phyloP scores from a whole-genome alignment of 441 rosid species.

The Hura crepitans region DNA sequence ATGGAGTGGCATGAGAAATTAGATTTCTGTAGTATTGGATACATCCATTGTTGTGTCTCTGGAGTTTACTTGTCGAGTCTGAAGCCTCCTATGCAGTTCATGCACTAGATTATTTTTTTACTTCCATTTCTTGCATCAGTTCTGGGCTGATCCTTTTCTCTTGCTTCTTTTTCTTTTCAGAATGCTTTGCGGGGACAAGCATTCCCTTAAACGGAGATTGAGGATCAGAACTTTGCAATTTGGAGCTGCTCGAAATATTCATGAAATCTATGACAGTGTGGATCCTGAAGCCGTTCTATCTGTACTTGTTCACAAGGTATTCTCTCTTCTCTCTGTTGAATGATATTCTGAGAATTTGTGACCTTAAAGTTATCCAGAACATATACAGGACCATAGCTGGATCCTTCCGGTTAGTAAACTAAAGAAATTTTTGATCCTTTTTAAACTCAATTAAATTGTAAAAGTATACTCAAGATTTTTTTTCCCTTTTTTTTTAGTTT shows the following conservation, averaged over 20 bases:
- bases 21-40: not conserved
- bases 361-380: not conserved
- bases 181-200: conserved; percentile 49
- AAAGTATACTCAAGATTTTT: too few relatives aligned
- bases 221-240: conserved; percentile 86
- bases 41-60: not conserved
- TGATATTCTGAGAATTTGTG: not conserved
- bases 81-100: conserved; percentile 5
- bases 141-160: conserved; percentile 23
- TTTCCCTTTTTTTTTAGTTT: too few relatives aligned
- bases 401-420: not conserved
- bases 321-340: conserved; percentile 13
- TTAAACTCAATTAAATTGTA: too few relatives aligned
- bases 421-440: too few relatives aligned
- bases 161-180: conserved; percentile 6
- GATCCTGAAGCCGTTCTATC: conserved; percentile 84
- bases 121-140: not conserved
- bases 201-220: conserved; percentile 74
- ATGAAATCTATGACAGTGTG: conserved; percentile 81
- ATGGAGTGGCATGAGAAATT: not conserved
- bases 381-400: not conserved
- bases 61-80: not conserved
- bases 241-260: conserved; percentile 65
- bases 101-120: not conserved
- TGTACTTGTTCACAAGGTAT: conserved; percentile 89